Base-by-base conservation (phyloP, 2,329 filamentous ascomycete species). In the Botrytis elliptica region DNA sequence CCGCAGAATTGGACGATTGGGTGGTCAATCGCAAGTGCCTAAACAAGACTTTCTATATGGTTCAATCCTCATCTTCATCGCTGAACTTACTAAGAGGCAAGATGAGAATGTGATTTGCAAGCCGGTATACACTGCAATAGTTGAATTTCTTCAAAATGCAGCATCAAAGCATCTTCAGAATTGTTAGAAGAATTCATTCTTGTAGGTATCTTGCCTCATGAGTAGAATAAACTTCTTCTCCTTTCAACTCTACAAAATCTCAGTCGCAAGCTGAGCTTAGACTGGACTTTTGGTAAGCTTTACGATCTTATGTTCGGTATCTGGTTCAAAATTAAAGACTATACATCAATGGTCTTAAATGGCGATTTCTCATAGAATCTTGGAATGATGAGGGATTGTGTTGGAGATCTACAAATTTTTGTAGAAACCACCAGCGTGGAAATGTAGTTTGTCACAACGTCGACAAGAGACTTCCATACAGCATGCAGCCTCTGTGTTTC, bases 391-490 rank as follows among this genome's bases (percentile, higher is more conserved):
- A 55, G 14, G 5, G 52, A 7, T 52, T 52, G 4, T 52, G 49
- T 14, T 14, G 4, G 52, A 55, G 52, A 16, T 18, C 5, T 18
- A 29, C 52, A 7, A 55, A 29, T 55, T 29, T 55, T 29, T 29
- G 18, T 14, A 55, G 14, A 55, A 55, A 29, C 12, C 12, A 29
- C 8, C 25, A 29, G n/a, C 0, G 18, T 55, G n/a, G 25, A 29
- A 55, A 29, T n/a, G 5, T 8, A 55, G 5, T 8, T 29, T 55
- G 14, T 7, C 52, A n/a, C 14, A 0, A 2, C n/a, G 2, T 55
- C 12, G 6, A 3, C 12, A 18, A 16, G 4, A 25, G 14, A 4
- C 0, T n/a, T 29, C 4, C 12, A 55, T 0, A 16, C 5, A 29
- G 18, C 1, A 59, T 36, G 14, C 29, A 59, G 8, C 29, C 12